These are phyloP conservation scores for Galerina marginata DNA, from an alignment of 768 basidiomycete species.

Conservation along the genomic window DNA sequence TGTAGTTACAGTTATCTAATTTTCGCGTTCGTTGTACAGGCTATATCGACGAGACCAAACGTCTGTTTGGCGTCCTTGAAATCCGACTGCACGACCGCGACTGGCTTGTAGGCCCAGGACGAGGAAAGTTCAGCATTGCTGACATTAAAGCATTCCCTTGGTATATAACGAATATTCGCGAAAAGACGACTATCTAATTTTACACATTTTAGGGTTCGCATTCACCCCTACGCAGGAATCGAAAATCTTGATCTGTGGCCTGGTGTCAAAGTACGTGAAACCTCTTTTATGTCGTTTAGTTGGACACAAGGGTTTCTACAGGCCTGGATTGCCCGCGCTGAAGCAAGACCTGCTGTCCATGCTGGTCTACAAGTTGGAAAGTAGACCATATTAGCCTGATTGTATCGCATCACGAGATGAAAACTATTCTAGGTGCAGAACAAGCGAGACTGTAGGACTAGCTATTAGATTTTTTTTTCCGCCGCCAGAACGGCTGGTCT, in stretches of 20 bases:
- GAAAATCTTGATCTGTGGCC: slow-evolving; percentile 69
- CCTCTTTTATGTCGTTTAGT: background rate
- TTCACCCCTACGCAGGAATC: slow-evolving; percentile 53
- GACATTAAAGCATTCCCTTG: slow-evolving; percentile 74
- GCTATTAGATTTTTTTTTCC: too few relatives aligned
- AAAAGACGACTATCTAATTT: background rate
- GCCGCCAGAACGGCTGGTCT: too few relatives aligned
- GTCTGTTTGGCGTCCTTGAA: slow-evolving; percentile 85
- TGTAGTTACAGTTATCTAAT: too few relatives aligned
- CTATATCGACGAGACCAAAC: slow-evolving; percentile 80
- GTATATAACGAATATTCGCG: slow-evolving; percentile 37
- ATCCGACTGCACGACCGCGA: slow-evolving; percentile 76
- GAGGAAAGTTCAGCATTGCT: slow-evolving; percentile 71
- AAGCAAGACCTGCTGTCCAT: slow-evolving; percentile 17
- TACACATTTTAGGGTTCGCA: slow-evolving; percentile 52
- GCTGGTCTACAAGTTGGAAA: slow-evolving; percentile 21
- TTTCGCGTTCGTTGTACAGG: slow-evolving; percentile 41
- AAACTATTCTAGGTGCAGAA: too few relatives aligned
- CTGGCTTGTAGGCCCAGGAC: slow-evolving; percentile 78
- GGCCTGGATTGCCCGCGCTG: slow-evolving; percentile 27
- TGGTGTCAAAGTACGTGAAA: slow-evolving; percentile 51
- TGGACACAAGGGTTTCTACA: background rate
- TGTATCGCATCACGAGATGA: too few relatives aligned
- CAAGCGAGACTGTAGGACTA: background rate
- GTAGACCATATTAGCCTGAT: background rate